Evolutionary conservation across 331 rosid genomes (phyloP).

Genomic region (Erythrophleum ivorense): DNA sequence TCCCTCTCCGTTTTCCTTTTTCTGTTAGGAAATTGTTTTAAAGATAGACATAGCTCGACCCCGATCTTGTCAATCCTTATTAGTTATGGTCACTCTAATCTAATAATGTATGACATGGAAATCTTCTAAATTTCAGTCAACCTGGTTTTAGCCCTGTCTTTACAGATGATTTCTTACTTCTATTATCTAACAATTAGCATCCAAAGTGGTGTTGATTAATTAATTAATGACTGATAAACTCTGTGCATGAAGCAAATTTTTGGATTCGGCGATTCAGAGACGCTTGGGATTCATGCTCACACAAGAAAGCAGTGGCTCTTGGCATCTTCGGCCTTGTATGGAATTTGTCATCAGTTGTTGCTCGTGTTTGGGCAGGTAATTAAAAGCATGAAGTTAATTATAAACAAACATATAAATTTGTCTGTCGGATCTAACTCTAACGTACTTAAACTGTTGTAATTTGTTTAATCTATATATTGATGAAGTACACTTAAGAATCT

Average conservation of each 20-base stretch:
- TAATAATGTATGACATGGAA: too few relatives aligned
- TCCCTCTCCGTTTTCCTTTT: not conserved
- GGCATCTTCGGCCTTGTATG: constrained; percentile 75
- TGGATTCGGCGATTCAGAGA: constrained; percentile 86
- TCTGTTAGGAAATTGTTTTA: not conserved
- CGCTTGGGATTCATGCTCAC: constrained; percentile 94
- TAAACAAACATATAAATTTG: too few relatives aligned
- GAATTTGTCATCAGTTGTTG: constrained; percentile 83
- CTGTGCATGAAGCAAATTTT: constrained; percentile 59
- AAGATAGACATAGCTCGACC: too few relatives aligned
- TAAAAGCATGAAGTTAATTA: not conserved
- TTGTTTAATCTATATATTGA: too few relatives aligned
- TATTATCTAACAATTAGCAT: not conserved
- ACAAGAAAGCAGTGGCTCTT: constrained; percentile 76
- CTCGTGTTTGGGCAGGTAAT: constrained; percentile 99
- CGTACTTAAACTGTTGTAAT: too few relatives aligned
- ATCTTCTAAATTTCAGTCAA: too few relatives aligned
- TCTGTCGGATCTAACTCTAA: too few relatives aligned
- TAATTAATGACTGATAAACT: not conserved
- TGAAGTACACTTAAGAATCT: too few relatives aligned
- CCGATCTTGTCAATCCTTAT: too few relatives aligned
- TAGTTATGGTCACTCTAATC: too few relatives aligned
- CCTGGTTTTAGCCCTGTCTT: not conserved
- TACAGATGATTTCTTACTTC: not conserved
- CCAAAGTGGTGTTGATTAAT: not conserved